phyloP scores from a whole-genome alignment of 495 filamentous ascomycete species.

The Daldinia concentrica region DNA sequence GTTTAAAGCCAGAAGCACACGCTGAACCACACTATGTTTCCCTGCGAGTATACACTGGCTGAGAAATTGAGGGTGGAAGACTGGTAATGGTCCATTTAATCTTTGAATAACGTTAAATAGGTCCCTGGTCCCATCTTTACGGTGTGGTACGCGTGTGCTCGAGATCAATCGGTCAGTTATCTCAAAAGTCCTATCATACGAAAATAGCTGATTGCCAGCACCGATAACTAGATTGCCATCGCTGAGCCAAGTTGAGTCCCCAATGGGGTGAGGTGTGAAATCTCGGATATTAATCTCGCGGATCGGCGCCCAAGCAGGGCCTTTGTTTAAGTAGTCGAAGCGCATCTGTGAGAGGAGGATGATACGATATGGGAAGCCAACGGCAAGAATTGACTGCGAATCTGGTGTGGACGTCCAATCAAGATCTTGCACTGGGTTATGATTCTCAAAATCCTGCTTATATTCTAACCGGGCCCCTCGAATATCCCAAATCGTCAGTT shows the following conservation, averaged over 20 bases:
- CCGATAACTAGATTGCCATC: constrained; percentile 86
- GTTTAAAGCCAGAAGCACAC: constrained; percentile 76
- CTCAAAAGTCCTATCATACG: constrained; percentile 79
- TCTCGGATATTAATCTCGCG: constrained; percentile 82
- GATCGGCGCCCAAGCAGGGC: constrained; percentile 89
- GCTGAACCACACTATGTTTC: constrained; percentile 76
- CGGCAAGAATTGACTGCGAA: constrained; percentile 87
- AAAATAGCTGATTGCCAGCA: constrained; percentile 91
- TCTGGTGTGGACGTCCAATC: constrained; percentile 97
- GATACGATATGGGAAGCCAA: constrained; percentile 88
- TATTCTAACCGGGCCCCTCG: constrained; percentile 84
- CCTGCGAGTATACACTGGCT: constrained; percentile 88
- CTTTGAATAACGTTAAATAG: constrained; percentile 83
- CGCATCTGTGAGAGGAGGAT: constrained; percentile 89
- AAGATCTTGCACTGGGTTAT: constrained; percentile 83
- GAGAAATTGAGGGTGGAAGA: constrained; percentile 93
- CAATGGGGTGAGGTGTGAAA: constrained; percentile 89
- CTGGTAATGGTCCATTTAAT: constrained; percentile 86
- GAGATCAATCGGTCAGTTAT: constrained; percentile 68
- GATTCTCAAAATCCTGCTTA: constrained; percentile 72
- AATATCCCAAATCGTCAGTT: constrained; percentile 92
- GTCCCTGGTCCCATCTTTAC: constrained; percentile 60
- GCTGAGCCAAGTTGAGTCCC: constrained; percentile 89
- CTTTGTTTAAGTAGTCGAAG: constrained; percentile 90
- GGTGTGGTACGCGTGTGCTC: constrained; percentile 68